Evolutionary conservation across 192 early-diverging fungal genomes (phyloP).

Genomic region (Chytriomyces sp.): DNA sequence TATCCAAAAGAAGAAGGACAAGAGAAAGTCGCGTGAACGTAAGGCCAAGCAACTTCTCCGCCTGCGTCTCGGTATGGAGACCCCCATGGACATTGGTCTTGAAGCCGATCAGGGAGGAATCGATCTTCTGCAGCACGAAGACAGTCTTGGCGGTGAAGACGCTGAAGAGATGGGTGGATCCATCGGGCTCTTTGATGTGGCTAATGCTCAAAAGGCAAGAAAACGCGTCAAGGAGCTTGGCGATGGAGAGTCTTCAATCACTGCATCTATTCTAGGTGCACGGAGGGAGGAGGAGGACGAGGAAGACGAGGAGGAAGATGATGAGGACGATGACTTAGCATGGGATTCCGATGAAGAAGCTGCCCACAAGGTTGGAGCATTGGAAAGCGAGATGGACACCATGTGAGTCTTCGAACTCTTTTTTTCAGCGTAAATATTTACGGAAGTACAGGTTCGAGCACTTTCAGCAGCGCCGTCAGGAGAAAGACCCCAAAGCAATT

Average conservation of each 20-base stretch:
- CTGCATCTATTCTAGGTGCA: neutral
- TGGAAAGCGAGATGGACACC: conserved; percentile 56
- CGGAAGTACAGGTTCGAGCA: conserved; percentile 64
- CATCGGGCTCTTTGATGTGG: conserved; percentile 1
- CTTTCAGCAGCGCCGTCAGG: conserved; percentile 70
- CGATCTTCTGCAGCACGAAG: conserved; percentile 25
- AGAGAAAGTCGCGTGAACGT: conserved; percentile 46
- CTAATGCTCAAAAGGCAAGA: neutral
- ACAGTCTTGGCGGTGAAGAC: conserved; percentile 18
- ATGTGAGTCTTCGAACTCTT: conserved; percentile 54
- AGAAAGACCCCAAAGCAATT: conserved; percentile 74
- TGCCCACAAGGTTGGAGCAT: conserved; percentile 28
- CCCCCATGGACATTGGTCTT: conserved; percentile 54
- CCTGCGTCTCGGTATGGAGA: conserved; percentile 57
- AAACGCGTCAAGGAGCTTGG: conserved; percentile 23
- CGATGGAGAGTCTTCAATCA: conserved; percentile 4
- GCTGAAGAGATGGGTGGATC: neutral
- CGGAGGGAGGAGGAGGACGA: conserved; percentile 37
- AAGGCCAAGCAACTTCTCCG: conserved; percentile 56
- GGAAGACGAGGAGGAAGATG: conserved; percentile 38
- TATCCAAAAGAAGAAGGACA: conserved; percentile 38
- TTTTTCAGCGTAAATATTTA: neutral
- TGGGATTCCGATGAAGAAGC: conserved; percentile 62
- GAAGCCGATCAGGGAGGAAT: conserved; percentile 31
- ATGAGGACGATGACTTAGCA: conserved; percentile 43